Percentiles rank a stretch among this genome's conserved stretches.
These are phyloP conservation scores for Thelonectria discophora DNA, from an alignment of 2,329 filamentous ascomycete species.

Conservation along the genomic window DNA sequence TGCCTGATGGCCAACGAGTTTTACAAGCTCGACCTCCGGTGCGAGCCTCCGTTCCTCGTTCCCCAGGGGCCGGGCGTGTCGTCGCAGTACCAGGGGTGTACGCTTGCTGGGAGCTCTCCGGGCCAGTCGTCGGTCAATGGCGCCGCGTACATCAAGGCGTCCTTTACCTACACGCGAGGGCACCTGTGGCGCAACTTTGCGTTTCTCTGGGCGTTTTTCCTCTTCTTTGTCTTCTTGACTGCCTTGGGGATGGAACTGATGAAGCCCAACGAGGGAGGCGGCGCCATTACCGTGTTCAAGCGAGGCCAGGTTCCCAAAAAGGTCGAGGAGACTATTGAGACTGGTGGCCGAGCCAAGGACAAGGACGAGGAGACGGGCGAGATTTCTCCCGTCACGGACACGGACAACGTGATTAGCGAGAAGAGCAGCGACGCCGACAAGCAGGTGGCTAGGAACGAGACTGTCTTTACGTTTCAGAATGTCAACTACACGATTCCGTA, in stretches of 20 bases:
- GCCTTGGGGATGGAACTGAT: conserved; percentile 73
- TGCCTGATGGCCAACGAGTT: conserved; percentile 73
- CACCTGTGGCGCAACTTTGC: conserved; percentile 82
- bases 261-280: conserved; percentile 68
- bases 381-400: conserved; percentile 38
- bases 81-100: conserved; percentile 61
- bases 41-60: conserved; percentile 65
- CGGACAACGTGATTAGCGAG: conserved; percentile 35
- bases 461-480: conserved; percentile 62
- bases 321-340: conserved; percentile 66
- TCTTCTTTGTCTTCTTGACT: conserved; percentile 78
- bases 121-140: conserved; percentile 61
- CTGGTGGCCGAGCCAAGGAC: conserved; percentile 50
- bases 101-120: conserved; percentile 56
- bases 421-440: conserved; percentile 31
- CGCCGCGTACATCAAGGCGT: conserved; percentile 61
- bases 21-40: conserved; percentile 64
- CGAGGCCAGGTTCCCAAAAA: conserved; percentile 68
- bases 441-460: conserved; percentile 67
- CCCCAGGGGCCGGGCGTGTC: conserved; percentile 52
- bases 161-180: conserved; percentile 63
- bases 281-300: conserved; percentile 69
- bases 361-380: conserved; percentile 61
- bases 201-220: conserved; percentile 77
- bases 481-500: conserved; percentile 60